These are phyloP conservation scores for Malus domestica DNA, from an alignment of 306 rosid genomes.

Conservation along the genomic window DNA sequence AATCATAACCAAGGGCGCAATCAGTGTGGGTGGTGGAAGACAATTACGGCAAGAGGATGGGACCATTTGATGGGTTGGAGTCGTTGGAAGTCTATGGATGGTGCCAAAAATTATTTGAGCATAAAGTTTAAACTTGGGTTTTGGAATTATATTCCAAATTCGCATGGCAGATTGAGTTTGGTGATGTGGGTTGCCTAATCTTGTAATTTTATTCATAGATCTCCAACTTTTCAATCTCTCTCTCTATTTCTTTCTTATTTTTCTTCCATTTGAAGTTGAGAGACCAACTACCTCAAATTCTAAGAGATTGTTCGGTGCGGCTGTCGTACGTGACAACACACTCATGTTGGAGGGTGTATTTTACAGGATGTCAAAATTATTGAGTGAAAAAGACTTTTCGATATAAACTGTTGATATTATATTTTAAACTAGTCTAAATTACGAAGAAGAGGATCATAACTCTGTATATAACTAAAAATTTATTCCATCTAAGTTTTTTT, in stretches of 20 bases:
- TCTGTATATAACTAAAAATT: too few species aligned
- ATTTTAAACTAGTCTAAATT: too few species aligned
- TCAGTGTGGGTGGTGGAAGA: neutral
- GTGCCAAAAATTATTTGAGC: neutral
- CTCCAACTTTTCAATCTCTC: neutral
- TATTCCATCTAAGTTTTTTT: too few species aligned
- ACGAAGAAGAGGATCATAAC: too few species aligned
- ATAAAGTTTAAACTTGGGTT: neutral
- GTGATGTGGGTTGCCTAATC: constrained; percentile 19
- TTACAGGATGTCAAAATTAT: neutral
- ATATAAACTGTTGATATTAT: too few species aligned
- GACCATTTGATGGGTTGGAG: neutral
- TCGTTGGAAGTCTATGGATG: neutral
- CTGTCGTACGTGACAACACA: neutral
- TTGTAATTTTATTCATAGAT: neutral
- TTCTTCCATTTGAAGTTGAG: neutral
- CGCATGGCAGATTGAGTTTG: neutral
- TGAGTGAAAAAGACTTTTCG: too few species aligned
- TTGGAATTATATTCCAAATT: neutral
- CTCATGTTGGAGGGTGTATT: neutral
- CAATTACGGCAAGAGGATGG: neutral
- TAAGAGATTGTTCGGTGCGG: neutral
- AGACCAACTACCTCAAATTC: neutral
- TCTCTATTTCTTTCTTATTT: neutral
- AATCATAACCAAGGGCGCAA: neutral